These are phyloP conservation scores for Babesia sp. DNA, from an alignment of 169 alveolate genomes.

Conservation along the genomic window DNA sequence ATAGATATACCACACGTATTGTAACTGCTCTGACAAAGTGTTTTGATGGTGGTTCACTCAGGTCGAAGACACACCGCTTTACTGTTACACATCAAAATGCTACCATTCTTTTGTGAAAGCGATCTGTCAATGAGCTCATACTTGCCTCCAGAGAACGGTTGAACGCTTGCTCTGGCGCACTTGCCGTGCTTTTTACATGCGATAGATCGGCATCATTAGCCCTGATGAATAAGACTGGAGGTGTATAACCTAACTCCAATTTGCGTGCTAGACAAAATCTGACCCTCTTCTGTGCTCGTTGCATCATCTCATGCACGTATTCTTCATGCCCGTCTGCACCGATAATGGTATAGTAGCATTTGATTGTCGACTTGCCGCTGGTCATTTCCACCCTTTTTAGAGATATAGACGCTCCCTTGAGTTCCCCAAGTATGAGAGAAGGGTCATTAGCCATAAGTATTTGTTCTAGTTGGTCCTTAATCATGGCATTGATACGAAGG, in stretches of 20 bases:
- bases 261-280: constrained; percentile 74
- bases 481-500: constrained; percentile 67
- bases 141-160: constrained; percentile 33
- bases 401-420: constrained; percentile 72
- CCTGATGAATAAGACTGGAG: constrained; percentile 72
- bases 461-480: constrained; percentile 74
- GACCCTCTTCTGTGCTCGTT: constrained; percentile 64
- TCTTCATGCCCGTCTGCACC: constrained; percentile 55
- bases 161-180: constrained; percentile 35
- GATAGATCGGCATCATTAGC: constrained; percentile 34
- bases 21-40: too few relatives aligned
- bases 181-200: constrained; percentile 15
- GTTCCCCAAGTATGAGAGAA: constrained; percentile 53
- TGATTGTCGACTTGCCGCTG: constrained; percentile 65
- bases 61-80: too few relatives aligned
- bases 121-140: neutral
- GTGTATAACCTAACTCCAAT: constrained; percentile 79
- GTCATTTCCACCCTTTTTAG: constrained; percentile 76
- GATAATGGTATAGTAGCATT: constrained; percentile 71
- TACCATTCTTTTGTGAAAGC: constrained; percentile 29
- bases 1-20: too few relatives aligned
- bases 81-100: constrained; percentile 14
- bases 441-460: constrained; percentile 71
- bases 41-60: too few relatives aligned
- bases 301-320: constrained; percentile 64